Percentiles rank a stretch among this genome's conserved stretches.
Evolutionary conservation across 495 filamentous ascomycete species (phyloP).

Genomic region (Astrothelium subdiscretum): DNA sequence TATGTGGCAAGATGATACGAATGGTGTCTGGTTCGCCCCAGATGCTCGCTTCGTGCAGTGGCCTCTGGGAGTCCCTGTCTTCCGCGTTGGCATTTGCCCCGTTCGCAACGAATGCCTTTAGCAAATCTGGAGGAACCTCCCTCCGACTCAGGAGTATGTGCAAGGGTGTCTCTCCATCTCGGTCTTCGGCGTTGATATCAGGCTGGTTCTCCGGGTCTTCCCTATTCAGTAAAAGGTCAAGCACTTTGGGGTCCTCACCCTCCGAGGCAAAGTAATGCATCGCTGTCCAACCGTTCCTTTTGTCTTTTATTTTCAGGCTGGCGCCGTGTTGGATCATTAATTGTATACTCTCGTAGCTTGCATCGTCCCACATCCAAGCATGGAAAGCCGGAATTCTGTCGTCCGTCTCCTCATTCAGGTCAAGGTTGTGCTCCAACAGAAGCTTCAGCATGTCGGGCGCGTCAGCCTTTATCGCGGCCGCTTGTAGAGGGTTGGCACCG

Average conservation of each 20-base stretch:
- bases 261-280: conserved; percentile 8
- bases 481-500: neutral
- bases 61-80: conserved; percentile 6
- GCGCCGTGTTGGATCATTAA: conserved; percentile 7
- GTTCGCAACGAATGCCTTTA: conserved; percentile 5
- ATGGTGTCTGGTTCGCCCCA: conserved; percentile 8
- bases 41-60: conserved; percentile 9
- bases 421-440: neutral
- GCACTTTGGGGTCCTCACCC: neutral
- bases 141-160: conserved; percentile 41
- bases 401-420: neutral
- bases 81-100: conserved; percentile 8
- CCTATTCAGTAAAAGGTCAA: conserved; percentile 8
- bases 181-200: conserved; percentile 81
- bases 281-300: conserved; percentile 8
- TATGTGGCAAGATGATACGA: conserved; percentile 2
- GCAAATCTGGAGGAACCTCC: conserved; percentile 3
- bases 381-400: conserved; percentile 8
- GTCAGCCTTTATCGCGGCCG: conserved; percentile 1
- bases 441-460: conserved; percentile 4
- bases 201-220: conserved; percentile 3
- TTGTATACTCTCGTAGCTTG: conserved; percentile 9
- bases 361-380: conserved; percentile 6
- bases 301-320: neutral
- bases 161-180: conserved; percentile 85